Evolutionary conservation across 805 yeast genomes (phyloP).

Genomic region (Nematodospora valgi): DNA sequence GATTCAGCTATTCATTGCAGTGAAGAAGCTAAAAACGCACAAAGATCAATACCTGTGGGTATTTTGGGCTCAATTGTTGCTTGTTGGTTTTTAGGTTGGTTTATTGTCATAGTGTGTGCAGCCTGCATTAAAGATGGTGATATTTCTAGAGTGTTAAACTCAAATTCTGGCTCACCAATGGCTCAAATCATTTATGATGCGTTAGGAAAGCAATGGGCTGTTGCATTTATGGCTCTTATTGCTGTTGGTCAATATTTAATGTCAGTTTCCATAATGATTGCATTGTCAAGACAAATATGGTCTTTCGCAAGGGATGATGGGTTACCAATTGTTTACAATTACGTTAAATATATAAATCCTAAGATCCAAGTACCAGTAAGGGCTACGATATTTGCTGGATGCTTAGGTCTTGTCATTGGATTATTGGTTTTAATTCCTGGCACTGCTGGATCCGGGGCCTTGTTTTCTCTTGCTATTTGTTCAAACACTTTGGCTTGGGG

Average conservation of each 20-base stretch:
- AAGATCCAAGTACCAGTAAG: constrained; percentile 59
- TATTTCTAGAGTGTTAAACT: constrained; percentile 34
- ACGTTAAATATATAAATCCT: constrained; percentile 55
- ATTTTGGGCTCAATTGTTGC: constrained; percentile 54
- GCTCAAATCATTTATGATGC: constrained; percentile 50
- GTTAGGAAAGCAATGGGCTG: constrained; percentile 39
- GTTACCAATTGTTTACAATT: constrained; percentile 52
- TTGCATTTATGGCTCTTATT: constrained; percentile 58
- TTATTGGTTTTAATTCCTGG: constrained; percentile 54
- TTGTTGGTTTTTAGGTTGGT: constrained; percentile 59
- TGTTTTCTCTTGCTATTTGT: constrained; percentile 59
- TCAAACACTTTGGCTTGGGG: constrained; percentile 61
- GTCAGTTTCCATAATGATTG: constrained; percentile 62
- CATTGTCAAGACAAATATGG: constrained; percentile 69
- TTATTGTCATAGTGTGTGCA: constrained; percentile 48
- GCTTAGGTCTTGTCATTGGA: constrained; percentile 39
- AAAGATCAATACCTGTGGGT: constrained; percentile 62
- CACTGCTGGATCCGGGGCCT: constrained; percentile 58
- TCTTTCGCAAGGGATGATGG: constrained; percentile 78
- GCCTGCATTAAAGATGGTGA: constrained; percentile 53
- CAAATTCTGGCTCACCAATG: constrained; percentile 57
- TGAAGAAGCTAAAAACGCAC: constrained; percentile 65
- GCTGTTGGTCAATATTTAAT: constrained; percentile 60
- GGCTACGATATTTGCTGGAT: constrained; percentile 55
- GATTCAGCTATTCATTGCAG: constrained; percentile 72